Base-by-base conservation (phyloP, 2,329 filamentous ascomycete species). In the Neofusicoccum ribis region DNA sequence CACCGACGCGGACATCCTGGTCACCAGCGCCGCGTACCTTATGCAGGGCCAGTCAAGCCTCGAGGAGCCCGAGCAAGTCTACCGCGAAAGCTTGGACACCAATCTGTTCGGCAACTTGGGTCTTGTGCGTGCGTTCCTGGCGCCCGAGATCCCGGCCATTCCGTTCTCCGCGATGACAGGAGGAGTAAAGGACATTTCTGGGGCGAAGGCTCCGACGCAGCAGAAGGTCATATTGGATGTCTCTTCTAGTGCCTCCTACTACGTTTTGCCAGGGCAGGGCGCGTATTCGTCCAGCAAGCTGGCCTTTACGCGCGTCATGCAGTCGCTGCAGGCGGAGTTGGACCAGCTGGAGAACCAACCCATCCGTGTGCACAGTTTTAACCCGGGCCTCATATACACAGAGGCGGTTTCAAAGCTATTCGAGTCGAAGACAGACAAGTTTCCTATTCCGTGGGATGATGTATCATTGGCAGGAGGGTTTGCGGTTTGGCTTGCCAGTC, bases 121-220 rank as follows among this genome's bases (percentile, higher is more conserved):
- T 31, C 54, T 68, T 12, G 62, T 64, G 8, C 69, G 69, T 43
- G 59, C 68, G 17, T 70, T 65, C 17, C 64, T 69, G 27, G 31
- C 44, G 3, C 62, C 64, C 0, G 69, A 67, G 36, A 51, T 36
- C 3, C 65, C 65, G 1, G 49, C 43, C 9, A 51, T 56, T 3
- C 44, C 34, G 2, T n/a, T 63, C 34, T 1, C 3, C 1, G 5
- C 31, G 9, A 7, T 44, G 6, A 20, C 34, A 2, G 23, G 47
- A 23, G 5, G 3, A 23, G 23, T 15, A 23, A 50, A 50, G 27
- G 47, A 31, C 47, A 60, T 41, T 1, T 2, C 14, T 5, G n/a
- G 27, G 8, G 14, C n/a, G 27, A 46, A 12, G 17, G 20, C 43
- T 7, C 43, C 56, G 14, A 23, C 4, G 7, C 11, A 14, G 20